phyloP scores from a whole-genome alignment of 176 grass and related monocot genomes.

The Cymbopogon citratus region DNA sequence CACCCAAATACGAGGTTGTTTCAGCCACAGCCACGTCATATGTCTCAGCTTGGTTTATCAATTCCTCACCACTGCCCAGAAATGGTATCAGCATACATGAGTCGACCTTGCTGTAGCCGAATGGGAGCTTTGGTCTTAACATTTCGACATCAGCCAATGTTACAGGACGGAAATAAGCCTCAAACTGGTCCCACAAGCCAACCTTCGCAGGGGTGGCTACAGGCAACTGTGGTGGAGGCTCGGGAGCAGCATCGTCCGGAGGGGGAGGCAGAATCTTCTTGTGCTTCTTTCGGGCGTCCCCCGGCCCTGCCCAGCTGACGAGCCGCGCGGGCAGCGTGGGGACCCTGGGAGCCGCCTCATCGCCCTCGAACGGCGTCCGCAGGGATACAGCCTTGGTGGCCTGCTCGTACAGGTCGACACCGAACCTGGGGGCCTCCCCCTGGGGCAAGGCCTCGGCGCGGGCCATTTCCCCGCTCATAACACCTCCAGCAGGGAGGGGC shows the following conservation, averaged over 20 bases:
- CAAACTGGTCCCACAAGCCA: conserved; percentile 75
- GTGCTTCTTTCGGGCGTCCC: conserved; percentile 64
- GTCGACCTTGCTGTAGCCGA: conserved; percentile 29
- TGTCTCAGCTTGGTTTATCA: conserved; percentile 14
- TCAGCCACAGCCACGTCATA: conserved; percentile 44
- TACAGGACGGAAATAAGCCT: conserved; percentile 72
- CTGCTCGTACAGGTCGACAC: conserved; percentile 57
- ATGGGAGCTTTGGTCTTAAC: conserved; percentile 42
- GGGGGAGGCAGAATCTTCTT: conserved; percentile 46
- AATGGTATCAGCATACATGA: conserved; percentile 51
- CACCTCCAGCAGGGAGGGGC: background rate
- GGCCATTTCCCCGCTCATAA: conserved; percentile 54
- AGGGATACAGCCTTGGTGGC: conserved; percentile 68
- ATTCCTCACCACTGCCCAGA: conserved; percentile 21
- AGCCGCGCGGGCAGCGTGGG: conserved; percentile 70
- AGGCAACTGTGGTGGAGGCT: conserved; percentile 30
- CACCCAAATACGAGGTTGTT: conserved; percentile 46
- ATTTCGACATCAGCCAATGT: conserved; percentile 55
- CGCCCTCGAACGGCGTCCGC: conserved; percentile 75
- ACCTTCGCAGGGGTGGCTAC: conserved; percentile 18
- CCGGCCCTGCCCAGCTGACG: conserved; percentile 45
- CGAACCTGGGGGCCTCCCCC: conserved; percentile 22
- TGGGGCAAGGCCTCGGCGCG: conserved; percentile 38
- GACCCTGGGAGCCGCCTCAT: conserved; percentile 51
- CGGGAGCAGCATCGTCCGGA: conserved; percentile 29